Evolutionary conservation across 2,329 filamentous ascomycete species (phyloP), one percentile per base, ranked within the genome.

Genomic region (Apiospora koreana): DNA sequence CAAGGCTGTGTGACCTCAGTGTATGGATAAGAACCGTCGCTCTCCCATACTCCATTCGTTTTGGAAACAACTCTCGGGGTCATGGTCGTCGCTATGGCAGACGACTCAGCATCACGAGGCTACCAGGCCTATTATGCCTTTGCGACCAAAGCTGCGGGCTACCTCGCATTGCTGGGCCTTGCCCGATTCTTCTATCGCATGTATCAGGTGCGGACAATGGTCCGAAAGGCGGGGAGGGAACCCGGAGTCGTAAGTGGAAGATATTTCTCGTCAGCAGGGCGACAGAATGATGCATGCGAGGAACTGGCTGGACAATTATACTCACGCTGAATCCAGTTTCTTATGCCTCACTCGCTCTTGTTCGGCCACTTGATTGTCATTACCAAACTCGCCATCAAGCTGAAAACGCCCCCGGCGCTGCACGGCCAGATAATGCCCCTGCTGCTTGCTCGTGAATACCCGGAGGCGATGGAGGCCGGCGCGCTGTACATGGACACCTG

Each of bases 401-500:
- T 74, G 74, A 65, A 18, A 72, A 73, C 28, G 62, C 69, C 58
- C 70, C 73, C 41, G 67, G 78, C 80, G 68, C 70, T 75, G 1
- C 70, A 77, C 43, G 72, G 74, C 9, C 75, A 78, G 1, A 72
- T 72, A 69, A 70, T 76, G 35, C 72, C 76, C 16, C 68, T 72
- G 14, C 67, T 77, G 23, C 48, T 81, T 14, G 69, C 73, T 35
- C 67, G 74, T 38, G 75, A 79, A 58, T 80, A 77, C 58, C 77
- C 79, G 7, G 77, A 80, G 23, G 48, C 78, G 23, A 72, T 73
- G 3, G 73, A 73, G n/a, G 69, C 74, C 9, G 78, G 79, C 67
- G 65, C 78, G 38, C 71, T 79, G 64, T 81, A 83, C 69, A 71
- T 84, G 58, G 82, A 84, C 68, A 70, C 78, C 18, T 83, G 81